Conservation (phyloP, 2,329 filamentous ascomycete genomes). For the Amauroascus niger region DNA sequence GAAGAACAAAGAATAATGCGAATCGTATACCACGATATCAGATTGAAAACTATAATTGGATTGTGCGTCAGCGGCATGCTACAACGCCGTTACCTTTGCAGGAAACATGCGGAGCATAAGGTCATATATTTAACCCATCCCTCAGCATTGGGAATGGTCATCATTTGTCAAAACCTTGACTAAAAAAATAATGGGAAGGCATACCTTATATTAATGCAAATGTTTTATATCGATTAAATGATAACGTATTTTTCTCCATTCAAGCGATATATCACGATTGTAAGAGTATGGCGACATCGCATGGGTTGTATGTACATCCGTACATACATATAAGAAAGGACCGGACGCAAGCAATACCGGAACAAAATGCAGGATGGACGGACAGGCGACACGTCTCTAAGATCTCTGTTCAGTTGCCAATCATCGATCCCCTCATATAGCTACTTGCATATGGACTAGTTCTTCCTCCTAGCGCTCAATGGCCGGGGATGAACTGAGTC, state of each 20-base stretch:
- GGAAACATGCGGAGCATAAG: conserved; percentile 18
- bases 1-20: neutral
- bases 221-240: neutral
- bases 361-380: neutral
- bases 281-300: too few relatives aligned
- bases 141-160: neutral
- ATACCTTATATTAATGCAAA: neutral
- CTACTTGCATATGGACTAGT: conserved; percentile 22
- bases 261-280: too few relatives aligned
- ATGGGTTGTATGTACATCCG: too few relatives aligned
- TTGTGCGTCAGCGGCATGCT: conserved; percentile 34
- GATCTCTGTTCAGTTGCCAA: conserved; percentile 42
- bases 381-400: conserved; percentile 27
- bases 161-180: too few relatives aligned
- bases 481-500: conserved; percentile 30
- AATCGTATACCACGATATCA: conserved; percentile 21
- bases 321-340: too few relatives aligned
- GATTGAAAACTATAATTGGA: conserved; percentile 38
- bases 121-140: conserved; percentile 10
- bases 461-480: conserved; percentile 28
- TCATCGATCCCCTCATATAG: conserved; percentile 28
- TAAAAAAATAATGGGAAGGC: too few relatives aligned
- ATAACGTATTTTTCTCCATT: too few relatives aligned
- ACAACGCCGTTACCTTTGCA: conserved; percentile 23
- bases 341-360: neutral